Base-by-base conservation (phyloP, 768 basidiomycete species). In the Calvatia gigantea region DNA sequence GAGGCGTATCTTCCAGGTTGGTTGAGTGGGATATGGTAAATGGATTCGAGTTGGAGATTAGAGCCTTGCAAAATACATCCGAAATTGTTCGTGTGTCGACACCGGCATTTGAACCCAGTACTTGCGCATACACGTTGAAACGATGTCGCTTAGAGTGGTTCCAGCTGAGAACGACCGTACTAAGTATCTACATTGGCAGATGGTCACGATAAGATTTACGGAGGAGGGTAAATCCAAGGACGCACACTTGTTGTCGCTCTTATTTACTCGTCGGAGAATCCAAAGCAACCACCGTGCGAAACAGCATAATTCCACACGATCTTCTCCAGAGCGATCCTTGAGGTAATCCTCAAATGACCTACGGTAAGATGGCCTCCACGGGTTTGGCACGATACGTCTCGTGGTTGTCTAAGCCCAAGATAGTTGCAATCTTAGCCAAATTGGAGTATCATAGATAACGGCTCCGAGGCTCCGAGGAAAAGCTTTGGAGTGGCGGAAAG, bases 311-410 rank as follows among this genome's bases (percentile, higher is more conserved):
- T 61, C 52, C 9, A 63, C 38, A 21, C 23, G 38, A 29, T 38
- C 58, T 27, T 28, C 14, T 1, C 42, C 41, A 12, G 60, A 59
- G 9, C 60, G 60, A 51, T 63, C 55, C 11, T 45, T 12, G 25
- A 61, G 54, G 51, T 51, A 63, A 38, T 63, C 62, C 23, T 29
- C 19, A 37, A 63, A 57, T 1, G 60, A 61, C 3, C 45, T 58
- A 21, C 41, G 33, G 17, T n/a, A n/a, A n/a, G n/a, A n/a, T n/a
- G n/a, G 47, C 35, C 17, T 32, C 33, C 33, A 7, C 33, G 7
- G 33, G 33, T 35, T 35, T 35, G n/a, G n/a, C n/a, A n/a, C n/a
- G n/a, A n/a, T n/a, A n/a, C n/a, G 15, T 35, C 7, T 7, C 33
- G 15, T 35, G 15, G 7, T 35, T 7, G 7, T 35, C 33, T 7